phyloP scores from a whole-genome alignment of 2,329 filamentous ascomycete species.

The Microthyrium microscopicum region DNA sequence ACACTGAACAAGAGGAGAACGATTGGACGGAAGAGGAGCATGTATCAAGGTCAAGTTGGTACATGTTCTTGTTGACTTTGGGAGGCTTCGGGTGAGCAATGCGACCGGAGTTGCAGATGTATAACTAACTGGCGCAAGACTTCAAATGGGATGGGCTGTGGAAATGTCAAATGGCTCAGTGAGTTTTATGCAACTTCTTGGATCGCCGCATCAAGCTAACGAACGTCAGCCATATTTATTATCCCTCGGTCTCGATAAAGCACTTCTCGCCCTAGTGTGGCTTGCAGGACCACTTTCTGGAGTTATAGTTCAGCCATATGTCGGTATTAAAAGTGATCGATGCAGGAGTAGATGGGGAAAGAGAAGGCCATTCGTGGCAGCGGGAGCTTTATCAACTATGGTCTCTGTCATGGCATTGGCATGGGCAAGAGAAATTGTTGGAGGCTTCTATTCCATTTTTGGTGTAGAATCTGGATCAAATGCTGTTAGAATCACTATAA shows the following conservation, averaged over 20 bases:
- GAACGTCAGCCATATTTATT: slow-evolving; percentile 31
- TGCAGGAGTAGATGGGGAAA: slow-evolving; percentile 31
- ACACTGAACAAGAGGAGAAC: slow-evolving; percentile 14
- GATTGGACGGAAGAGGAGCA: slow-evolving; percentile 33
- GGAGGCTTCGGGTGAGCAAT: slow-evolving; percentile 53
- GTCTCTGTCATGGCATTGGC: slow-evolving; percentile 32
- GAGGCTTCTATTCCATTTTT: slow-evolving; percentile 50
- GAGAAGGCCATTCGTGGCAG: slow-evolving; percentile 35
- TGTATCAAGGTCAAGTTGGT: slow-evolving; percentile 66
- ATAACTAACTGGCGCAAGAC: slow-evolving; percentile 23
- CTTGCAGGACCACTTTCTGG: slow-evolving; percentile 39
- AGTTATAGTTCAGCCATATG: slow-evolving; percentile 35
- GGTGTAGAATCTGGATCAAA: slow-evolving; percentile 50
- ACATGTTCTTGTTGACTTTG: slow-evolving; percentile 71
- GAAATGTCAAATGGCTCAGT: slow-evolving; percentile 83
- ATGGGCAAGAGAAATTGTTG: slow-evolving; percentile 39
- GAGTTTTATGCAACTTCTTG: slow-evolving; percentile 14
- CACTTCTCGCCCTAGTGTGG: slow-evolving; percentile 35
- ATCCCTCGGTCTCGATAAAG: slow-evolving; percentile 35
- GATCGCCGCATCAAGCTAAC: neutral
- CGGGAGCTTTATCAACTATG: slow-evolving; percentile 31
- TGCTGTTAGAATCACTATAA: slow-evolving; percentile 47
- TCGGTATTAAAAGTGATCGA: slow-evolving; percentile 36
- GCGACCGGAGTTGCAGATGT: neutral
- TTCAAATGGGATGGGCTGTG: slow-evolving; percentile 92